These are phyloP conservation scores for Claviceps lovelessii DNA, from an alignment of 2,329 filamentous ascomycete species.

Conservation along the genomic window DNA sequence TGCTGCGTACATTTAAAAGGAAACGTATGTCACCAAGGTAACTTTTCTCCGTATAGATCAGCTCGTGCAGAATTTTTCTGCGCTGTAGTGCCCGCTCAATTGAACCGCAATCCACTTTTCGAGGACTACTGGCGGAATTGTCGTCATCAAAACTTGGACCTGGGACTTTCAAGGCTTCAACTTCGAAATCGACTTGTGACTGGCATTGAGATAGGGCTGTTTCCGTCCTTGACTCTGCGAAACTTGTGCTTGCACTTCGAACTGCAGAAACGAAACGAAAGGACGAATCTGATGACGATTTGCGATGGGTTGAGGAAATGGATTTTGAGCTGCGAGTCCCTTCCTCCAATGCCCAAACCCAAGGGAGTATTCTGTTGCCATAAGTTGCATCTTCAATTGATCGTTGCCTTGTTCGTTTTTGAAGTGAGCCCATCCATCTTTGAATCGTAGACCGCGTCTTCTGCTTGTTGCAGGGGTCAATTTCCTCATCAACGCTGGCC, in stretches of 20 bases:
- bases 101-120: conserved; percentile 50
- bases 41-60: conserved; percentile 72
- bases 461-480: conserved; percentile 1
- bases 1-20: conserved; percentile 57
- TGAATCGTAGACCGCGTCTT: conserved; percentile 38
- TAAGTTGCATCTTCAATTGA: neutral
- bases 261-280: conserved; percentile 67
- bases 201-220: conserved; percentile 36
- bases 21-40: conserved; percentile 83
- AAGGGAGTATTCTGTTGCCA: conserved; percentile 4
- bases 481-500: neutral
- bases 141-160: conserved; percentile 53
- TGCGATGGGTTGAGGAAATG: conserved; percentile 1
- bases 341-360: neutral
- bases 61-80: conserved; percentile 67
- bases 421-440: conserved; percentile 59
- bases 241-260: conserved; percentile 66
- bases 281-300: conserved; percentile 51
- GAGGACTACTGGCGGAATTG: conserved; percentile 40
- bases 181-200: conserved; percentile 48
- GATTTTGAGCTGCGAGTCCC: neutral
- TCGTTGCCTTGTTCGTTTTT: conserved; percentile 38
- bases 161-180: conserved; percentile 43
- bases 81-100: conserved; percentile 59
- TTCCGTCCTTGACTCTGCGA: conserved; percentile 48